Evolutionary conservation across 2,329 filamentous ascomycete species (phyloP).

Genomic region (Uncinocarpus reesii): DNA sequence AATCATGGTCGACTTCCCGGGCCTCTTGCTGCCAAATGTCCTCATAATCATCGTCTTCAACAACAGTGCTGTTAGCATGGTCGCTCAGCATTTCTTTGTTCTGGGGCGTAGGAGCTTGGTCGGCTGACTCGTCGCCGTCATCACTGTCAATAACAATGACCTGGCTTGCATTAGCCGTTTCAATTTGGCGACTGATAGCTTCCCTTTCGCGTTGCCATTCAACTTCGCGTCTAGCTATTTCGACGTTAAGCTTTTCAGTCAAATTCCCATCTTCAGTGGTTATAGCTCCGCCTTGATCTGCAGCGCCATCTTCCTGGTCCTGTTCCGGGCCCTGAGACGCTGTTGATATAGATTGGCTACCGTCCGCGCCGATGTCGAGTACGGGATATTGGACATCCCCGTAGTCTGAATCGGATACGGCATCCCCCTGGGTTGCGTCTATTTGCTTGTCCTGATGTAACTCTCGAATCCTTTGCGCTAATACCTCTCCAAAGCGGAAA

Average conservation of each 20-base stretch:
- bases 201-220: slow-evolving; percentile 40
- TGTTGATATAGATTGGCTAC: neutral
- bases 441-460: neutral
- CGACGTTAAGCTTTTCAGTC: slow-evolving; percentile 13
- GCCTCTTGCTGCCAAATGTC: slow-evolving; percentile 42
- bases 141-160: slow-evolving; percentile 39
- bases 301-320: neutral
- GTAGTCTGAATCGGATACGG: neutral
- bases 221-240: slow-evolving; percentile 28
- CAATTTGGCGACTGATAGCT: slow-evolving; percentile 35
- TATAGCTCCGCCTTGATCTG: neutral
- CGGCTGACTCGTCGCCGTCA: slow-evolving; percentile 12
- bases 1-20: slow-evolving; percentile 28
- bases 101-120: slow-evolving; percentile 9
- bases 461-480: slow-evolving; percentile 29
- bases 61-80: slow-evolving; percentile 9
- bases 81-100: neutral
- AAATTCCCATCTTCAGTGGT: neutral
- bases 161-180: slow-evolving; percentile 34
- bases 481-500: slow-evolving; percentile 35
- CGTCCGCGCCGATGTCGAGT: slow-evolving; percentile 2
- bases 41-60: slow-evolving; percentile 31
- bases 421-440: neutral
- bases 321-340: neutral
- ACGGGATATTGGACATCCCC: slow-evolving; percentile 2